Evolutionary conservation across 441 rosid genomes (phyloP).

Genomic region (Heliophila coronopifolia): DNA sequence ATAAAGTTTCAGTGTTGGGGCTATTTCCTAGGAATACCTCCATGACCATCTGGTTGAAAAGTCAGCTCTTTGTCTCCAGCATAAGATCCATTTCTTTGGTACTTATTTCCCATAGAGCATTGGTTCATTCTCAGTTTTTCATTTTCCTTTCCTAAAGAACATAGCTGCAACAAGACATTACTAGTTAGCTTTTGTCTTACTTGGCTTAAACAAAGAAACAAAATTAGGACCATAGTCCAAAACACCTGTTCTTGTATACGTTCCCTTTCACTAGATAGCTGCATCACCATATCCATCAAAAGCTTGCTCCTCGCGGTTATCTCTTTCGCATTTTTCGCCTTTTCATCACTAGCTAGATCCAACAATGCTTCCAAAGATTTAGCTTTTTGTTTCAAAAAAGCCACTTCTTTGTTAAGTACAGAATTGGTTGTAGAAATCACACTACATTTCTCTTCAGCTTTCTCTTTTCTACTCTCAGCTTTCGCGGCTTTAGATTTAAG

Average conservation of each 20-base stretch:
- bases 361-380: constrained; percentile 48
- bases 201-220: background rate
- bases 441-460: constrained; percentile 68
- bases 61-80: constrained; percentile 29
- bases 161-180: constrained; percentile 46
- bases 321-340: constrained; percentile 51
- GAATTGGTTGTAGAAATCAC: constrained; percentile 55
- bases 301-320: constrained; percentile 45
- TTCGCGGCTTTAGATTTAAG: constrained; percentile 75
- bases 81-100: constrained; percentile 12
- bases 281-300: constrained; percentile 63
- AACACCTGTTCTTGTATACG: constrained; percentile 73
- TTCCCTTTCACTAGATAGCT: constrained; percentile 68
- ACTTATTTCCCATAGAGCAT: constrained; percentile 25
- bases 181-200: constrained; percentile 1
- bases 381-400: constrained; percentile 41
- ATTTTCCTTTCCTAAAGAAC: constrained; percentile 47
- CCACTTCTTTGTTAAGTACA: constrained; percentile 51
- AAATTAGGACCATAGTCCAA: constrained; percentile 1
- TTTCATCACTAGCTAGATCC: constrained; percentile 47
- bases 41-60: constrained; percentile 23
- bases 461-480: constrained; percentile 67
- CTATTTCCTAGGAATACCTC: constrained; percentile 8
- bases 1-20: background rate
- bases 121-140: constrained; percentile 40